Evolutionary conservation across 2,329 filamentous ascomycete genomes (phyloP), one percentile per base, ranked within the genome.

Genomic region (Nigrograna mackinnonii): DNA sequence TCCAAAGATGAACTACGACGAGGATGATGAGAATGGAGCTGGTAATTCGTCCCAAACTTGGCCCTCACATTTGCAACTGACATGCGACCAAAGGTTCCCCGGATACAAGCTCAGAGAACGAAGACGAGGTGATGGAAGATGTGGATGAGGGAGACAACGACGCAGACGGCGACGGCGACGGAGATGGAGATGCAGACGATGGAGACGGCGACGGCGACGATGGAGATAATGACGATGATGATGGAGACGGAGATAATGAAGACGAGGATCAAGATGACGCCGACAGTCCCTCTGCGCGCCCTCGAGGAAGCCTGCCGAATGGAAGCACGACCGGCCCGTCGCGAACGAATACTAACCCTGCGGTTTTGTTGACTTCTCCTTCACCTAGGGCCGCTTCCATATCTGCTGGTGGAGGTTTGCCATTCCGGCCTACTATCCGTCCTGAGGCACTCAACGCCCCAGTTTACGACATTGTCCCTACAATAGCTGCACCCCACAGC

Each of bases 381-480:
- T 76, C 75, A 21, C 71, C 67, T 2, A 56, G 68, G 47, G 52
- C 62, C 45, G 70, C 54, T 13, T 60, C 52, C 30, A 41, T 38
- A 34, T 41, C 46, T 39, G 60, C 43, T 12, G 60, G 61, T 55
- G 63, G 62, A 54, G 50, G 57, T 37, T 70, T 69, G 30, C 73
- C 69, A 46, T 77, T 72, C 52, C 83, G 80, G 35, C 86, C 85
- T 1, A 77, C 73, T 37, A 78, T 91, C n/a, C 83, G 88, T 1
- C 78, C 85, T 9, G 91, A 95, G 61, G 87, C 84, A n/a, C 73
- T 95, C 37, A 85, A 79, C 2, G 92, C 94, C 12, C 75, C 79
- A 30, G 82, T 87, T 2, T 99, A 97, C 74, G 94, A 99, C 65
- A 96, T 99, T 46, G 87, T 96, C 1, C 94, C 94, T 2, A 97